A percentile compares a stretch with the other conserved stretches of the same genome.
Evolutionary conservation across 106 monocot species (phyloP).

Genomic region (Allium sativum): DNA sequence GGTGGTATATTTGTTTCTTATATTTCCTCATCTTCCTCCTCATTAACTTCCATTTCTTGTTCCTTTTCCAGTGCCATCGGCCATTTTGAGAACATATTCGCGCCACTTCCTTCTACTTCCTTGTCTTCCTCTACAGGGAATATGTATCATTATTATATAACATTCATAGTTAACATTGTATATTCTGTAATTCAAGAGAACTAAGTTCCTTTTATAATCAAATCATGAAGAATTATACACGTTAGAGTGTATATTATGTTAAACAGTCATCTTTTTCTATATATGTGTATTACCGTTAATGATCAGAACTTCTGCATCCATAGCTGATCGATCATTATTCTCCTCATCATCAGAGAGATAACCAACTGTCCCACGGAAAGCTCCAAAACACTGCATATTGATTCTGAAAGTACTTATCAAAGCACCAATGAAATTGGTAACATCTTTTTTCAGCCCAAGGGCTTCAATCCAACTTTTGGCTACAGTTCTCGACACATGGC

Average conservation of each 20-base stretch:
- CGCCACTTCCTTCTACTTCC: background rate
- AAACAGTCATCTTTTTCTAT: no score
- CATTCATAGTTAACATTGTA: no score
- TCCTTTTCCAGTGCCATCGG: constrained; percentile 62
- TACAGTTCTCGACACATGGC: background rate
- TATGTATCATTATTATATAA: no score
- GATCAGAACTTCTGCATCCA: background rate
- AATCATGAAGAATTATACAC: no score
- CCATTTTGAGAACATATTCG: constrained; percentile 54
- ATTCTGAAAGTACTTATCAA: constrained; percentile 31
- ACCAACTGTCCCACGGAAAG: constrained; percentile 26
- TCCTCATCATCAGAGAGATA: constrained; percentile 30
- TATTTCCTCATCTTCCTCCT: constrained; percentile 3
- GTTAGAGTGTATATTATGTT: no score
- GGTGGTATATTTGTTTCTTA: constrained; percentile 28
- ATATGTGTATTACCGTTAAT: no score
- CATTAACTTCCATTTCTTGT: constrained; percentile 14
- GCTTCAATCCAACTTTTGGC: constrained; percentile 11
- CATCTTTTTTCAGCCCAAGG: constrained; percentile 54
- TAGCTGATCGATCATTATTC: constrained; percentile 7
- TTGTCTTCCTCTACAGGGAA: background rate
- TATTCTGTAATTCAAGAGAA: no score
- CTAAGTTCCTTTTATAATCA: no score
- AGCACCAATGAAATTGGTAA: constrained; percentile 31
- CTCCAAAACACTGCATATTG: constrained; percentile 46